A percentile compares a stretch with the other conserved stretches of the same genome.
Evolutionary conservation across 176 grass and related monocot species (phyloP).

Genomic region (Triticum dicoccoides): DNA sequence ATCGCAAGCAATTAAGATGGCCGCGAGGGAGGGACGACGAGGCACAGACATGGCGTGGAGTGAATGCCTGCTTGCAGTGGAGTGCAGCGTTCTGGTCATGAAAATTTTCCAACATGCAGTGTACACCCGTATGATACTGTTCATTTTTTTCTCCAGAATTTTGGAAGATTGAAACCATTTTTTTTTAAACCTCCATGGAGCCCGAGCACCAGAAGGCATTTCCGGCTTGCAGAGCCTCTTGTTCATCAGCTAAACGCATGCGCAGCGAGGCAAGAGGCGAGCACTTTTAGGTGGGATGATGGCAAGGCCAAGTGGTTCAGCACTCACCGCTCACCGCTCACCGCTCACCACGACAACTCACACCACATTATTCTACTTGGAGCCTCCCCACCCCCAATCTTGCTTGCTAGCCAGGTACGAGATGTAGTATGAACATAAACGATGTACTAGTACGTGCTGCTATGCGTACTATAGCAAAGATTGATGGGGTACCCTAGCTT

Average conservation of each 20-base stretch:
- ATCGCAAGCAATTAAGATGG: slow-evolving; percentile 8
- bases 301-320: background rate
- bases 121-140: no score
- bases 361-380: slow-evolving; percentile 1
- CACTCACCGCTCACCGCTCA: background rate
- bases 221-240: no score
- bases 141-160: no score
- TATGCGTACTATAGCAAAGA: slow-evolving; percentile 3
- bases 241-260: background rate
- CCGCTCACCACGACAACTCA: slow-evolving; percentile 27
- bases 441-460: background rate
- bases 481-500: background rate
- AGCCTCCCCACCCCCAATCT: background rate
- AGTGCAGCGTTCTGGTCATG: no score
- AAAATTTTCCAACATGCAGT: no score
- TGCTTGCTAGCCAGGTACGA: background rate
- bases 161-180: no score
- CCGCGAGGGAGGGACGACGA: background rate
- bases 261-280: background rate
- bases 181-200: no score
- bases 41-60: background rate
- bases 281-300: background rate
- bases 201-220: no score
- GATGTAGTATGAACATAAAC: background rate
- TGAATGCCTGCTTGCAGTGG: background rate